Base-by-base conservation (phyloP, 352 stramenopile genomes). In the Pythium dissimile region DNA sequence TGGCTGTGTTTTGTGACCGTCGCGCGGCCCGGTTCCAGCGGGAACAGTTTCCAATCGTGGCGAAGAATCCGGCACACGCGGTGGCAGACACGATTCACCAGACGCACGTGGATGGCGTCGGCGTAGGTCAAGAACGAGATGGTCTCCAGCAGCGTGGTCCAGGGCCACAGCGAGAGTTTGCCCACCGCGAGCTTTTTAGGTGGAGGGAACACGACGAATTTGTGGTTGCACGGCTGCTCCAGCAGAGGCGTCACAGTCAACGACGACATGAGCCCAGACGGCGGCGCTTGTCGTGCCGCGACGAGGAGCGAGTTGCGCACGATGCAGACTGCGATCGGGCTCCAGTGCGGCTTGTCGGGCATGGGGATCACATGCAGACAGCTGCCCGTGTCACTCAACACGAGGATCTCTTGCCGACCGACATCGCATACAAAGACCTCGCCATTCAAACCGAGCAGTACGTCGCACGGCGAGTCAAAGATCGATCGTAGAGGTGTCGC, bases 1-100 rank as follows among this genome's bases (percentile, higher is more conserved):
- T 51, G 52, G 18, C 77, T 75, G 46, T 84, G 75, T 26, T 72
- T 75, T 1, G 47, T 66, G 10, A 70, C 32, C 3, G 71, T 66
- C 2, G 62, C 21, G 12, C 41, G 42, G 6, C 79, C 79, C 12
- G 64, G 59, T 1, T 38, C 43, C 5, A 89, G 39, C 16, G 79
- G 79, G 24, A 62, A 75, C 2, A 87, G 62, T 31, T 62, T 68
- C 79, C 79, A 89, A 24, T 76, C 34, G 43, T 87, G 74, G 28
- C 79, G 71, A 23, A 84, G 60, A 7, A 41, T 13, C 8, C 64
- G 70, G 51, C 72, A 86, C 0, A 64, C 34, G 1, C 59, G 54
- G 57, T 86, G 75, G 23, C 73, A 73, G 24, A 69, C 75, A 2
- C 34, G 73, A 48, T 59, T 72, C 2, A 69, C 67, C 1, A 78